Conservation (phyloP, 768 basidiomycete genomes). For the Pleurotus platypus region DNA sequence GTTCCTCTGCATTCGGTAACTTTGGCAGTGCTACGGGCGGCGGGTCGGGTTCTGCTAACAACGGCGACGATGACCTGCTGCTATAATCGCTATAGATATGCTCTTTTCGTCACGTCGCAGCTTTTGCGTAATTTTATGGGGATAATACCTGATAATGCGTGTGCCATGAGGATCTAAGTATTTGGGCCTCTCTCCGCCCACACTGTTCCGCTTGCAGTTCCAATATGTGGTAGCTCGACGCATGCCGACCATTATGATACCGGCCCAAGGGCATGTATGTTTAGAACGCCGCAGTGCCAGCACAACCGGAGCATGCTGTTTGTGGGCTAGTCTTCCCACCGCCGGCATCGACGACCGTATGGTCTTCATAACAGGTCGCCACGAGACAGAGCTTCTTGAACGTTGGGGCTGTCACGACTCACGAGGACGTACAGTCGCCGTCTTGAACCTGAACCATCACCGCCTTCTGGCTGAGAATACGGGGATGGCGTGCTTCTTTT, state of each 20-base stretch:
- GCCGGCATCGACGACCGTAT: not conserved
- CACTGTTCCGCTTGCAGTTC: not conserved
- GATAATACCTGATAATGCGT: not conserved
- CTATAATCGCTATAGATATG: not conserved
- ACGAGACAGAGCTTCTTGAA: not conserved
- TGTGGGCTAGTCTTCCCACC: not conserved
- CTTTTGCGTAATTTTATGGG: not conserved
- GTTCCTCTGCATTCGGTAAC: not conserved
- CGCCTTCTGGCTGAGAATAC: not conserved
- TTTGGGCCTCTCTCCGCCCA: not conserved
- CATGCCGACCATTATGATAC: not conserved
- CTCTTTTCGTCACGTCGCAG: not conserved
- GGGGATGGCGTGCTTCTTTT: not conserved
- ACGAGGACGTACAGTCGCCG: not conserved
- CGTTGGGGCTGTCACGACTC: not conserved
- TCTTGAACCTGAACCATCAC: not conserved
- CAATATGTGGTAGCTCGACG: not conserved
- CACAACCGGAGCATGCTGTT: not conserved
- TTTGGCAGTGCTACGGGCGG: slow-evolving; percentile 5
- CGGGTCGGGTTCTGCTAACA: not conserved
- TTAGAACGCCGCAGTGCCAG: not conserved
- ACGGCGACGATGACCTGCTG: not conserved
- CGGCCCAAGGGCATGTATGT: not conserved
- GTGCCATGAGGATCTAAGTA: not conserved
- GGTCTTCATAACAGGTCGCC: not conserved